Evolutionary conservation across 1,139 yeast genomes (phyloP), one percentile per base, ranked within the genome.

Genomic region (Scheffersomyces quercinus): DNA sequence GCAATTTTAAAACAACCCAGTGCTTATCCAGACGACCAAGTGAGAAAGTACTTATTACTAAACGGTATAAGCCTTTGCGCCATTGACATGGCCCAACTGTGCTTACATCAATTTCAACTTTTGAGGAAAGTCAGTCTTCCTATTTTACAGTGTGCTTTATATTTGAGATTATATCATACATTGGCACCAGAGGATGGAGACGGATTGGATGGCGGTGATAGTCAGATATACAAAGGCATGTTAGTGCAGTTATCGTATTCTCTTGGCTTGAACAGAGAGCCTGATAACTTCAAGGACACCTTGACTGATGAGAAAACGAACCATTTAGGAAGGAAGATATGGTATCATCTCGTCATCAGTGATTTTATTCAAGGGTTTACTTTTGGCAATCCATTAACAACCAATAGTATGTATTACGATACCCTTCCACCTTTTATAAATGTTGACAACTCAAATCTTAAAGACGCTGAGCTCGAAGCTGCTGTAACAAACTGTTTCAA

Each of bases 81-180:
- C n/a, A 57, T 64, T 16, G 60, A 56, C 41, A 52, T 66, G 10
- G 64, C 74, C 0, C 64, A 60, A 34, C 42, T 54, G 30, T 70
- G 76, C 43, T 54, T 69, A 12, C 56, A 59, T 37, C 67, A 65
- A 43, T 70, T 70, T 42, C 59, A 67, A 39, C 45, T 67, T 9
- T 49, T 62, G 44, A 54, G 65, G 31, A 55, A 56, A 20, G 37
- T 43, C 32, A 48, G 41, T 28, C 29, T 54, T 7, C 44, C 49
- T 4, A 60, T 40, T 59, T 68, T 49, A 46, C 59, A 36, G 54
- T 49, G 51, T 29, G 44, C 48, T 28, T 24, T 51, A 12, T 46
- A 40, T 33, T 39, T 52, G 26, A 49, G 50, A 20, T 33, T 53
- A 26, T 48, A 51, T 39, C 46, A 48, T 24, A 38, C 43, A 3